Evolutionary conservation across 75 land plant genomes (phyloP).

Genomic region (Isoetes taiwanensis): DNA sequence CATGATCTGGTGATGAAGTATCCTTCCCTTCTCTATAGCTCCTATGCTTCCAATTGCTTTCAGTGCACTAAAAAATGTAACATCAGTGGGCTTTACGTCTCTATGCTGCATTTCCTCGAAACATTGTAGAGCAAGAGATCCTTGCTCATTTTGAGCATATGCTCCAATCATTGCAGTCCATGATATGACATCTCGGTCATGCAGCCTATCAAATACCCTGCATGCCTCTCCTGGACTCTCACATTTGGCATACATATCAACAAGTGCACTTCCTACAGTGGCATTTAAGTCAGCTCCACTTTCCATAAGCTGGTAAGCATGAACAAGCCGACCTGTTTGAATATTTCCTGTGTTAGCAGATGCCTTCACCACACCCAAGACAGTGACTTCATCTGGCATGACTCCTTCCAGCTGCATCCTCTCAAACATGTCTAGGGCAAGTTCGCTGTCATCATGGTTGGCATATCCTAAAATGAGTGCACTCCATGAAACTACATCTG

Average conservation of each 20-base stretch:
- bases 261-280: constrained; percentile 9
- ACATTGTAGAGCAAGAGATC: constrained; percentile 24
- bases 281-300: constrained; percentile 3
- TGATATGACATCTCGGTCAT: constrained; percentile 28
- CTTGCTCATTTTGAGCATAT: constrained; percentile 43
- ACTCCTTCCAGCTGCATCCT: too few species aligned
- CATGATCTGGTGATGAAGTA: background rate
- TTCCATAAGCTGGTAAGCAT: too few species aligned
- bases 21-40: background rate
- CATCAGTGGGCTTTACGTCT: constrained; percentile 31
- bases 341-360: too few species aligned
- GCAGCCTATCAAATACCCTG: constrained; percentile 28
- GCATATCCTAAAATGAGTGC: too few species aligned
- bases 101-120: constrained; percentile 36
- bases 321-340: too few species aligned
- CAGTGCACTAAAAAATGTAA: constrained; percentile 40
- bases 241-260: constrained; percentile 42
- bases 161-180: constrained; percentile 58
- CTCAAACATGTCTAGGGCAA: too few species aligned
- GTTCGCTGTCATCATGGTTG: too few species aligned
- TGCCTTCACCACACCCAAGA: too few species aligned
- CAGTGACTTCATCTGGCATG: too few species aligned
- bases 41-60: constrained; percentile 29
- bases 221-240: constrained; percentile 30
- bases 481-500: too few species aligned